These are phyloP conservation scores for Yamadazyma insecticola DNA, from an alignment of 805 yeast species.

Conservation along the genomic window DNA sequence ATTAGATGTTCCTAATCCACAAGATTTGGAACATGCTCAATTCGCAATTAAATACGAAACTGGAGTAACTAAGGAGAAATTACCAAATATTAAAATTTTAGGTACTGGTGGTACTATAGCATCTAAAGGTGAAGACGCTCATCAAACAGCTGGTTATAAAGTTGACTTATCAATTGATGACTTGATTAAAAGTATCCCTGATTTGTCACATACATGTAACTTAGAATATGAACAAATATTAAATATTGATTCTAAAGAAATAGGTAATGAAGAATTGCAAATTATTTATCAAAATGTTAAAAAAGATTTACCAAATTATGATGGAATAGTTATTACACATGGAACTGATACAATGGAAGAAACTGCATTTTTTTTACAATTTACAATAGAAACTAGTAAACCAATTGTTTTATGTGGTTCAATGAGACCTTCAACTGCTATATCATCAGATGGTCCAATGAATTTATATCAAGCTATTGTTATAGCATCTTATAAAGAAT, in stretches of 20 bases:
- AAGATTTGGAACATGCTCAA: constrained; percentile 25
- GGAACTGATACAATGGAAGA: constrained; percentile 72
- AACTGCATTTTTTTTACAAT: constrained; percentile 59
- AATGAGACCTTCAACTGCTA: constrained; percentile 69
- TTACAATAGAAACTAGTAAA: constrained; percentile 37
- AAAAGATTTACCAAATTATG: constrained; percentile 40
- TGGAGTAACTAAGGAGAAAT: constrained; percentile 1
- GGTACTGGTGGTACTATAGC: constrained; percentile 48
- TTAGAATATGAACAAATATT: constrained; percentile 60
- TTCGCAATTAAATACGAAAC: constrained; percentile 33
- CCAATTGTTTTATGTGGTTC: constrained; percentile 70
- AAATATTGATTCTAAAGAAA: constrained; percentile 58
- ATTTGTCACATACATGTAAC: constrained; percentile 48
- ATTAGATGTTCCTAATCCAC: too few species aligned
- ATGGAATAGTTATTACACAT: constrained; percentile 63
- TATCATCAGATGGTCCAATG: constrained; percentile 71
- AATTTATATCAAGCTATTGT: constrained; percentile 66
- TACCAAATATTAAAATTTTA: constrained; percentile 36
- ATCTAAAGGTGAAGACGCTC: constrained; percentile 33
- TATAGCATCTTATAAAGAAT: constrained; percentile 50
- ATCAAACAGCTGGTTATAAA: constrained; percentile 41
- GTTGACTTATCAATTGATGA: constrained; percentile 45
- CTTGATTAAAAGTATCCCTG: constrained; percentile 51
- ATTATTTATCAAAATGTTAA: constrained; percentile 44
- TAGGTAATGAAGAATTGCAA: constrained; percentile 42